A percentile compares a stretch with the other conserved stretches of the same genome.
Conservation (phyloP, 1,284 basidiomycete genomes). For the Naganishia albida region DNA sequence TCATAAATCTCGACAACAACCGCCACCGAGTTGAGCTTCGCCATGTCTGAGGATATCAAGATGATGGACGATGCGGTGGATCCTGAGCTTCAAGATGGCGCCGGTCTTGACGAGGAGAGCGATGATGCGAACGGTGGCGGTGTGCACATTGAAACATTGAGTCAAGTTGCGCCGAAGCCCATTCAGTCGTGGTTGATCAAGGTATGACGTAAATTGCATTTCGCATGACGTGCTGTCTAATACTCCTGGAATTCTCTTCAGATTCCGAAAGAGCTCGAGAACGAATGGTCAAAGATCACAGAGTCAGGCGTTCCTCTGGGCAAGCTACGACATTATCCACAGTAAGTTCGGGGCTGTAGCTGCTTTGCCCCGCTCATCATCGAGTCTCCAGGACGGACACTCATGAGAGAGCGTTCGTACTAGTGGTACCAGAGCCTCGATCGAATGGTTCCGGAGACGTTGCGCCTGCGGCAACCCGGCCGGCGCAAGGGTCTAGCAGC, state of each 20-base stretch:
- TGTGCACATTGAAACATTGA: not conserved
- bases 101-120: not conserved
- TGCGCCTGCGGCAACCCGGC: not conserved
- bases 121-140: not conserved
- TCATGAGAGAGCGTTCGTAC: slow-evolving; percentile 11
- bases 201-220: not conserved
- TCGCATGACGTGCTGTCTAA: too few species aligned
- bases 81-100: not conserved
- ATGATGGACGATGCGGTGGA: not conserved
- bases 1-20: not conserved
- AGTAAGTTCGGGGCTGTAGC: not conserved
- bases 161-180: slow-evolving; percentile 2
- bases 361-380: not conserved
- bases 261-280: slow-evolving; percentile 8
- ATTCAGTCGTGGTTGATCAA: slow-evolving; percentile 26
- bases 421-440: slow-evolving; percentile 8
- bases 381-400: not conserved
- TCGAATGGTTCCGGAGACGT: not conserved
- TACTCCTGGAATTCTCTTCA: not conserved
- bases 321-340: slow-evolving; percentile 13
- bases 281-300: slow-evolving; percentile 11
- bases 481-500: not conserved
- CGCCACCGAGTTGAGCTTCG: not conserved
- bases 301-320: slow-evolving; percentile 22
- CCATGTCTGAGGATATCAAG: not conserved